These are phyloP conservation scores for Pythium biforme DNA, from an alignment of 352 stramenopile species.

Conservation along the genomic window DNA sequence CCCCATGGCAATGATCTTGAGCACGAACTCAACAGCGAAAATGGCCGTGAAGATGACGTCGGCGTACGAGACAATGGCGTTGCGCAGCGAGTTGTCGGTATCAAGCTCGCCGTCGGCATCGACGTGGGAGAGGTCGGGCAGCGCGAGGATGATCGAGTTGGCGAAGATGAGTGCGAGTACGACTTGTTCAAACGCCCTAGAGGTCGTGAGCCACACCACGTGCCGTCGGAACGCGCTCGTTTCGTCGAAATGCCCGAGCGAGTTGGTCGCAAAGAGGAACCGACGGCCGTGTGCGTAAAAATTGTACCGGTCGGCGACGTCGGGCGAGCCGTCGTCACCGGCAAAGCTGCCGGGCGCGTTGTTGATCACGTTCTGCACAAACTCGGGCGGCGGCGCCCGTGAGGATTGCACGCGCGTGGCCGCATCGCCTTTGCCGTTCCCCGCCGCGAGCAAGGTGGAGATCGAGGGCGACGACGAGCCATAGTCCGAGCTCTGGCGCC, in stretches of 20 bases:
- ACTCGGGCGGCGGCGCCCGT: constrained; percentile 7
- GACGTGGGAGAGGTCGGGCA: constrained; percentile 59
- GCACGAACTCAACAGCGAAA: constrained; percentile 82
- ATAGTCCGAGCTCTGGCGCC: background rate
- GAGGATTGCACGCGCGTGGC: background rate
- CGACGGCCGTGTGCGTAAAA: constrained; percentile 56
- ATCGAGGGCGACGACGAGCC: constrained; percentile 10
- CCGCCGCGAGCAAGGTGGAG: constrained; percentile 1
- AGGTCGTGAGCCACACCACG: constrained; percentile 56
- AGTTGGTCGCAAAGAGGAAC: constrained; percentile 54
- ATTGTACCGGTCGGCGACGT: constrained; percentile 51
- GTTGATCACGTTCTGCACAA: constrained; percentile 49
- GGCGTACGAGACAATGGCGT: constrained; percentile 46
- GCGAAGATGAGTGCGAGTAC: constrained; percentile 76
- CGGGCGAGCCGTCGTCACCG: constrained; percentile 36
- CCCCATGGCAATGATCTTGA: constrained; percentile 90
- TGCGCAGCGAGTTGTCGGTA: constrained; percentile 38
- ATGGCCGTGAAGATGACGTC: constrained; percentile 49
- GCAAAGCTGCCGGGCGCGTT: constrained; percentile 37
- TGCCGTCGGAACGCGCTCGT: constrained; percentile 37
- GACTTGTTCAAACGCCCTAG: constrained; percentile 58
- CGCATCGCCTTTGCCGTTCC: background rate
- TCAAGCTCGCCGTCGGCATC: constrained; percentile 35
- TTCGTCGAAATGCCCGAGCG: constrained; percentile 51
- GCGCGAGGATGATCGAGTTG: constrained; percentile 77